Conservation (phyloP, 176 grass and related monocot species). For the Puya raimondii region DNA sequence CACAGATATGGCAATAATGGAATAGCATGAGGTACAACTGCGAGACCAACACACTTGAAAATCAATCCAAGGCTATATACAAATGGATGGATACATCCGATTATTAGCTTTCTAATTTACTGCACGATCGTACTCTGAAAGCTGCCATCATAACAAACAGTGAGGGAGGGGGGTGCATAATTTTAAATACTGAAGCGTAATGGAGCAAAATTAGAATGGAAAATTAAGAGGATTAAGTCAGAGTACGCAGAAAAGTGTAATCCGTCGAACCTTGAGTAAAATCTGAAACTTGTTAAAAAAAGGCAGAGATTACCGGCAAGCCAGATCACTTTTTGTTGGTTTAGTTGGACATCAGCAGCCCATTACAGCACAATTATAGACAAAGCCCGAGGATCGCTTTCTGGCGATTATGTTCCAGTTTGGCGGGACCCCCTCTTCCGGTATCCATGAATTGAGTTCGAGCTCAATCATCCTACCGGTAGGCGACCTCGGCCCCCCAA, state of each 20-base stretch:
- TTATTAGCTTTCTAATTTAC: not conserved
- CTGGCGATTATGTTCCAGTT: slow-evolving; percentile 58
- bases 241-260: slow-evolving; percentile 16
- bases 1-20: not conserved
- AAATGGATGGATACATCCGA: not conserved
- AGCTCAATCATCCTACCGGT: slow-evolving; percentile 43
- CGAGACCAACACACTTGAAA: not conserved
- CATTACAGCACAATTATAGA: slow-evolving; percentile 93
- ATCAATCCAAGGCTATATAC: not conserved
- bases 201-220: slow-evolving; percentile 25
- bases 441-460: slow-evolving; percentile 71
- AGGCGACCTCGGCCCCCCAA: slow-evolving; percentile 49
- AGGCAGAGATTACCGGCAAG: slow-evolving; percentile 13
- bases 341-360: slow-evolving; percentile 57
- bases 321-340: slow-evolving; percentile 21
- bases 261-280: slow-evolving; percentile 21
- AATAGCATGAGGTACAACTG: not conserved
- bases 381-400: slow-evolving; percentile 55
- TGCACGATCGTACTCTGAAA: not conserved
- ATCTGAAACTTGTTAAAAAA: slow-evolving; percentile 19
- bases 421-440: slow-evolving; percentile 32
- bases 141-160: not conserved
- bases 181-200: slow-evolving; percentile 18
- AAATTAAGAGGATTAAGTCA: slow-evolving; percentile 16
- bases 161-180: not conserved